A percentile compares a stretch with the other conserved stretches of the same genome.
phyloP scores from a whole-genome alignment of 495 filamentous ascomycete species.

The Tuber borchii region DNA sequence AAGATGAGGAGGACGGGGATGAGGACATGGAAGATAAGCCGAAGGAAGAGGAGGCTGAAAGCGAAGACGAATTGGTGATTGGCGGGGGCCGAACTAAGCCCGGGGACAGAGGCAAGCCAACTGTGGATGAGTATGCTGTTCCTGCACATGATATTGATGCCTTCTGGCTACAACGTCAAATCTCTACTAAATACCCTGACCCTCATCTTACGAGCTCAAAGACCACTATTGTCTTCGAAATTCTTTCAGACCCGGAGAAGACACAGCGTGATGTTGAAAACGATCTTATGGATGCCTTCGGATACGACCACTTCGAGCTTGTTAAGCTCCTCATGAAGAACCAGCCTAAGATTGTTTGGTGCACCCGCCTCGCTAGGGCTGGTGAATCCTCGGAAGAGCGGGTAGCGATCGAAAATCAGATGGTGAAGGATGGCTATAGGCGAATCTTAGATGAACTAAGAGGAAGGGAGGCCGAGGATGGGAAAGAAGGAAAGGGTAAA shows the following conservation, averaged over 20 bases:
- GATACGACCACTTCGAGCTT: constrained; percentile 91
- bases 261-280: constrained; percentile 90
- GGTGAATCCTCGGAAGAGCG: constrained; percentile 73
- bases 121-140: constrained; percentile 58
- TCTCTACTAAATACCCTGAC: constrained; percentile 79
- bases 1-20: constrained; percentile 50
- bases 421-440: constrained; percentile 78
- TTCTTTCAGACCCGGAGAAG: constrained; percentile 78
- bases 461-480: constrained; percentile 56
- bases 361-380: constrained; percentile 77
- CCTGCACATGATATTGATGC: constrained; percentile 86
- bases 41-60: constrained; percentile 41
- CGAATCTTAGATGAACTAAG: constrained; percentile 79
- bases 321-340: constrained; percentile 91
- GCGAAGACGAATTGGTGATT: constrained; percentile 72
- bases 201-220: constrained; percentile 87
- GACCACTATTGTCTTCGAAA: constrained; percentile 69
- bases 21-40: constrained; percentile 51
- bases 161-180: constrained; percentile 92
- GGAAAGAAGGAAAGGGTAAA: constrained; percentile 63
- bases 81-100: constrained; percentile 53
- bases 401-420: constrained; percentile 73
- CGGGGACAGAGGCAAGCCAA: constrained; percentile 41
- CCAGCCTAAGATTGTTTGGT: constrained; percentile 87
- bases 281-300: constrained; percentile 94